Evolutionary conservation across 306 rosid species (phyloP).

Genomic region (Cucumis cinereus): DNA sequence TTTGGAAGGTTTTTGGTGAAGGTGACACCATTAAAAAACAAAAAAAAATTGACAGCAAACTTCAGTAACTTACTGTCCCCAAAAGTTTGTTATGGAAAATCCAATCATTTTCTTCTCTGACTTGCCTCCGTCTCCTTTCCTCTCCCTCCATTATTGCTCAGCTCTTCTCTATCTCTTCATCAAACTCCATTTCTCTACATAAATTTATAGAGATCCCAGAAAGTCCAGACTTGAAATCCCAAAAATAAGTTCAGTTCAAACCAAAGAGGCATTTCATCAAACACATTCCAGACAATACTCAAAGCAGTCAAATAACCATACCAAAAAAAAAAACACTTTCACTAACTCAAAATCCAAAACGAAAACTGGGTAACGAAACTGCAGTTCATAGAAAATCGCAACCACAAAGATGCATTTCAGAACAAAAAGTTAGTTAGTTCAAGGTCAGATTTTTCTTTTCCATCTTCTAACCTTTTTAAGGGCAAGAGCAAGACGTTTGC

Average conservation of each 20-base stretch:
- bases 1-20: not conserved
- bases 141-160: not conserved
- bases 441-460: not conserved
- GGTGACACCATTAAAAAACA: not conserved
- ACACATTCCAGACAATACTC: not conserved
- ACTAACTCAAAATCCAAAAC: not conserved
- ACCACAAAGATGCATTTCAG: not conserved
- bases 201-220: not conserved
- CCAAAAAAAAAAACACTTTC: not conserved
- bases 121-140: not conserved
- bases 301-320: not conserved
- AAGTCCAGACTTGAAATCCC: not conserved
- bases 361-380: not conserved
- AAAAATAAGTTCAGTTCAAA: not conserved
- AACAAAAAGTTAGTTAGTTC: not conserved
- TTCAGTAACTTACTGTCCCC: not conserved
- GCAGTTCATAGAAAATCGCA: not conserved
- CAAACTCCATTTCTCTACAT: too few relatives aligned
- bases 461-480: conserved; percentile 62
- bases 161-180: not conserved
- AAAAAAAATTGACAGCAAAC: not conserved
- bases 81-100: not conserved
- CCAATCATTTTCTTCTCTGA: not conserved
- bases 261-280: conserved; percentile 1
- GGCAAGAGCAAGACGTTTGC: conserved; percentile 63